Conservation (phyloP, 129 eudicot species). For the Smallanthus sonchifolius region DNA sequence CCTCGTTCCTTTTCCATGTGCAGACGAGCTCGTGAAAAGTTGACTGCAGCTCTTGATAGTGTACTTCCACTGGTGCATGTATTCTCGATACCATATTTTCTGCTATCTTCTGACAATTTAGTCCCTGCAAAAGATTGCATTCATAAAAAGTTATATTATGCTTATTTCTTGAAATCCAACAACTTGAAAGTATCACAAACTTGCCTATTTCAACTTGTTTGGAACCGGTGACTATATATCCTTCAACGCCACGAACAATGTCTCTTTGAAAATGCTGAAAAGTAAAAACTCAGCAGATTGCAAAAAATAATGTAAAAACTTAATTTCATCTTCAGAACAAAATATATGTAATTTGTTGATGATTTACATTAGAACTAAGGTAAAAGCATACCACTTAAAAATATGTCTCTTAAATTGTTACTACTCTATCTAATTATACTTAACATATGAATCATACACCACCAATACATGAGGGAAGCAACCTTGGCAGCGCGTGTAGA, state of each 20-base stretch:
- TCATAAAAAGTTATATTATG: not conserved
- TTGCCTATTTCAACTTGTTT: conserved; percentile 95
- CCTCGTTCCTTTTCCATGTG: conserved; percentile 86
- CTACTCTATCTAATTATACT: not conserved
- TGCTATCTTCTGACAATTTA: conserved; percentile 87
- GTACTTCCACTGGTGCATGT: conserved; percentile 85
- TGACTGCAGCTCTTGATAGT: conserved; percentile 69
- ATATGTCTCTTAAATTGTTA: not conserved
- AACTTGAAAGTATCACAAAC: conserved; percentile 4
- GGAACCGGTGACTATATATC: conserved; percentile 86
- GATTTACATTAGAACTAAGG: not conserved
- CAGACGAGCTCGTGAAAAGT: conserved; percentile 70
- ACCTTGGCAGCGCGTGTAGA: conserved; percentile 99
- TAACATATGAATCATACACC: not conserved
- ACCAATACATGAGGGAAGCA: conserved; percentile 18
- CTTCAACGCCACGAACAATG: conserved; percentile 98
- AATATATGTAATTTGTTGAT: not conserved
- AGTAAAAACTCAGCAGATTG: conserved; percentile 19
- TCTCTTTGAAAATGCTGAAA: conserved; percentile 95
- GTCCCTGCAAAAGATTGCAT: conserved; percentile 45
- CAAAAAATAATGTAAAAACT: not conserved
- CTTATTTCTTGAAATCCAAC: not conserved
- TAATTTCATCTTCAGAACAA: conserved; percentile 7
- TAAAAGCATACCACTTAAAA: conserved; percentile 1
- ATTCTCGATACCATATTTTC: conserved; percentile 86